Evolutionary conservation across 179 eudicot genomes (phyloP), one percentile per base, ranked within the genome.

Genomic region (Carnegiea gigantea): DNA sequence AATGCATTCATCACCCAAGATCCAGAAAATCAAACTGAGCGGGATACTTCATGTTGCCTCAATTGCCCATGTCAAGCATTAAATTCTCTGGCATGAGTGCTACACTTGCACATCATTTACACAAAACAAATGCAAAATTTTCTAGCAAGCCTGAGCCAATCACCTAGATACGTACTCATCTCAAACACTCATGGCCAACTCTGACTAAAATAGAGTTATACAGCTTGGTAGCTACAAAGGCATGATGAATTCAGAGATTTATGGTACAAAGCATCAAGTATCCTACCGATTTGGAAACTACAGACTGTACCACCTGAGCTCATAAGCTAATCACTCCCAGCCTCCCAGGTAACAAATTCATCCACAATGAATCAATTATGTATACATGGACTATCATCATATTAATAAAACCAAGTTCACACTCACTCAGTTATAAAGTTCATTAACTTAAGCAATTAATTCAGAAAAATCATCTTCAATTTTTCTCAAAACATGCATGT

Each of bases 211-310:
- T 38, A n/a, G 17, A 65, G 7, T 14, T 17, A 75, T 13, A 51
- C 78, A 51, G 24, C 24, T n/a, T 12, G 3, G 24, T 65, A 67
- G 24, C 36, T 10, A 18, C 73, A 10, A 75, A 53, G 26, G 28
- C 28, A 75, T 51, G 71, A 79, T 51, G 53, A 81, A 64, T 46
- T 75, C 73, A 64, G 33, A 11, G 62, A 2, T 57, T 57, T 15
- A 57, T 57, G 21, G 23, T 57, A 15, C 23, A 51, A 51, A 51
- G 57, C 17, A 51, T 51, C 20, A 51, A 13, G 57, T 10, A 51
- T 51, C 57, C 57, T 51, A 51, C 17, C 57, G 14, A 51, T 11
- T 51, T 2, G 57, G 57, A 51, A 51, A 3, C 57, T 51, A 51
- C 57, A 51, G 18, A 51, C 17, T 51, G 4, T 9, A 12, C 57